Evolutionary conservation across 2,329 filamentous ascomycete genomes (phyloP).

Genomic region (Chrysosporium keratinophilum): DNA sequence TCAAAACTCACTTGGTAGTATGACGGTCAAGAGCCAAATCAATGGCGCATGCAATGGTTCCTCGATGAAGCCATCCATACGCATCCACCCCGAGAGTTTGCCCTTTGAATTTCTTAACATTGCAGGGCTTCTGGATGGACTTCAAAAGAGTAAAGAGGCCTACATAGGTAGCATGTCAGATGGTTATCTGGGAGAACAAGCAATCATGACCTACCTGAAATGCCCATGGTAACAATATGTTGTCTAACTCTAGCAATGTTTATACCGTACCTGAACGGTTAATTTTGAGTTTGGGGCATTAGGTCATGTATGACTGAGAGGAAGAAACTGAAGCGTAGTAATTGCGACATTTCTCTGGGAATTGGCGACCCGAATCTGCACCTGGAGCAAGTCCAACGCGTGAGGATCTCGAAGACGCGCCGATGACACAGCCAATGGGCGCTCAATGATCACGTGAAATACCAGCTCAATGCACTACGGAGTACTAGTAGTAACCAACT

Average conservation of each 20-base stretch:
- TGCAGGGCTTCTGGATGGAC: conserved; percentile 83
- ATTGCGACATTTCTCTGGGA: background rate
- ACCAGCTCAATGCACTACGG: no score
- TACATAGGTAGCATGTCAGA: conserved; percentile 31
- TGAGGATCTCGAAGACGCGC: background rate
- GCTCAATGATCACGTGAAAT: background rate
- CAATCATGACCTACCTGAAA: conserved; percentile 31
- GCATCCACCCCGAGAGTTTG: conserved; percentile 90
- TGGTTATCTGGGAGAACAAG: background rate
- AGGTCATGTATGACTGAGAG: background rate
- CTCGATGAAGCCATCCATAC: conserved; percentile 96
- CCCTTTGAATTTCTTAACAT: conserved; percentile 75
- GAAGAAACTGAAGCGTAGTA: background rate
- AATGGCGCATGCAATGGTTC: conserved; percentile 77
- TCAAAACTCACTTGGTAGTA: conserved; percentile 62
- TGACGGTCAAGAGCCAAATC: conserved; percentile 83
- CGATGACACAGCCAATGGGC: background rate
- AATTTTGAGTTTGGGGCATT: background rate
- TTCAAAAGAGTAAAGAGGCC: conserved; percentile 86
- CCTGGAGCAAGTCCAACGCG: conserved; percentile 1
- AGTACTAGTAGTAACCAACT: no score
- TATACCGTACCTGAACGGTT: conserved; percentile 3
- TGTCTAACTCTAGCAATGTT: conserved; percentile 8
- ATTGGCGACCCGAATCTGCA: background rate
- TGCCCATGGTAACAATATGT: conserved; percentile 30